Percentiles rank a stretch among this genome's conserved stretches.
Evolutionary conservation across 2,329 filamentous ascomycete species (phyloP).

Genomic region (Pseudogymnoascus sp.): DNA sequence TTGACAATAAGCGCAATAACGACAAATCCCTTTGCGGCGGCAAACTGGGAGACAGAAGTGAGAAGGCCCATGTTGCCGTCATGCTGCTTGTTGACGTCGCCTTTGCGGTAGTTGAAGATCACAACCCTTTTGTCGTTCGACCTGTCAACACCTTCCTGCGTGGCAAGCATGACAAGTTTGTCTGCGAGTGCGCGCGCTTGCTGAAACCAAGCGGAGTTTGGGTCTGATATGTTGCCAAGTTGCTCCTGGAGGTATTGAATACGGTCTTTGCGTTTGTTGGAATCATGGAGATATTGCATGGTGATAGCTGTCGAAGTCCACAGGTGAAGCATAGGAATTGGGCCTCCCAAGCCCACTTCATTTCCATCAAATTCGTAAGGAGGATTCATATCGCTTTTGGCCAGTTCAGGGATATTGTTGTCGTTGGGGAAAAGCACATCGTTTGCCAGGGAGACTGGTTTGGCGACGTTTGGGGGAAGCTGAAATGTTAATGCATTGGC

Average conservation of each 20-base stretch:
- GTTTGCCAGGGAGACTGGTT: not conserved
- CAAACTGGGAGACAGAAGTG: not conserved
- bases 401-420: not conserved
- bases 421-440: not conserved
- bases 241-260: not conserved
- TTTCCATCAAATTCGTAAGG: not conserved
- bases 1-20: not conserved
- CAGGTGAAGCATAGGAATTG: not conserved
- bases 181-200: not conserved
- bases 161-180: not conserved
- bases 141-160: not conserved
- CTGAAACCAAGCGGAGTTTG: not conserved
- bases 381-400: not conserved
- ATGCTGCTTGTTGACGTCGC: slow-evolving; percentile 4
- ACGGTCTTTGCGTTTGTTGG: not conserved
- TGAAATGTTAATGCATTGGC: not conserved
- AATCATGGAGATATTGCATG: not conserved
- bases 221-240: not conserved
- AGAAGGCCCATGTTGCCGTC: not conserved
- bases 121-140: not conserved
- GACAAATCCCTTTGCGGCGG: not conserved
- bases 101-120: slow-evolving; percentile 6
- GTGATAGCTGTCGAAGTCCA: not conserved
- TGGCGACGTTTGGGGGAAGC: not conserved
- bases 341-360: not conserved